Base-by-base conservation (phyloP, 345 rosid genomes). In the Excoecaria agallocha region DNA sequence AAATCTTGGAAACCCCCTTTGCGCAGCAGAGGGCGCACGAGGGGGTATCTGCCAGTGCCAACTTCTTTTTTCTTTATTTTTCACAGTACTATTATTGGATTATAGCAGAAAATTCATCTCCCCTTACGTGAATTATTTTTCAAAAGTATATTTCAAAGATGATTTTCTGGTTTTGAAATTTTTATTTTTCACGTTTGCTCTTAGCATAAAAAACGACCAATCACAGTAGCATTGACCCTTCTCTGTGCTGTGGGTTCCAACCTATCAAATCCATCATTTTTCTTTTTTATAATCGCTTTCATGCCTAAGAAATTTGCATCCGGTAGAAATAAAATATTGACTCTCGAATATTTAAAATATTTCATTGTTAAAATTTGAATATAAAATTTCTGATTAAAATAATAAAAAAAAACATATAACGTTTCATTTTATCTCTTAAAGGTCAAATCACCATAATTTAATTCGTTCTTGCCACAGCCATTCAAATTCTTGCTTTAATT, bases 21-120 rank as follows among this genome's bases (percentile, higher is more conserved):
- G 37, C 49, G 41, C 72, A 43, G 46, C 46, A 35, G 61, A 6
- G 25, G 25, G 16, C 38, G 66, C 74, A 72, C 54, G 65, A 72
- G 65, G 46, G 37, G 50, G 50, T 25, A n/a, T n/a, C n/a, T 19
- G 37, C 20, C 62, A n/a, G n/a, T 22, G 39, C 20, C n/a, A 10
- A 19, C 20, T 25, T 12, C 19, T 59, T 25, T 30, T 13, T 24
- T 20, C 30, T 30, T 30, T 30, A 30, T 30, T 16, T 49, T 38
- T 20, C 61, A 57, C 61, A 9, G 2, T 41, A 19, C 50, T 17
- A 10, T 37, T 64, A 64, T 64, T 7, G 25, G 10, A 63, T 17
- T 38, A 24, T 46, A 16, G 49, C 25, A 19, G 43, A 30, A 12
- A 30, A 35, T 59, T 25, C 63, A 59, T 25, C 63, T 59, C 39